Evolutionary conservation across 306 rosid species (phyloP), one percentile per base, ranked within the genome.

Genomic region (Albizia julibrissin): DNA sequence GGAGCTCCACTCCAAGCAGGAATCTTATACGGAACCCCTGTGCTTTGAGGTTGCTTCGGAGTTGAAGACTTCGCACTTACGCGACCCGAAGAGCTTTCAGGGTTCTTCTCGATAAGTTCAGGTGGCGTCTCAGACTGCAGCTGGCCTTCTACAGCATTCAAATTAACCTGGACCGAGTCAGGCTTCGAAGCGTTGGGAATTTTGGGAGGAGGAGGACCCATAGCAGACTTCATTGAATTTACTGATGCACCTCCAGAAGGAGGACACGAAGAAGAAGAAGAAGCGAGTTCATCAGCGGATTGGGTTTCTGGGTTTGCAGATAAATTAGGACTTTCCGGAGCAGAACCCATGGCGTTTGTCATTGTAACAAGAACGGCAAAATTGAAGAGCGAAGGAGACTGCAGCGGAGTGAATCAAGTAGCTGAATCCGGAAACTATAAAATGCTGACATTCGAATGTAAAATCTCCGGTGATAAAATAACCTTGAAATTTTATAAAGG

Each of bases 1-100:
- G 98, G 99, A 18, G 92, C 80, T 49, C 83, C 90, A 79, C 93
- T 87, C 99, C 99, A 95, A 16, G 90, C 85, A 61, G 99, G 99
- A 72, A 89, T 95, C 82, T 87, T 85, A 70, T 95, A 95, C 5
- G 98, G 98, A 69, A 87, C 88, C 34, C 52, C 85, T 1, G 62
- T 6, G 64, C 83, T 79, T 46, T 84, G 86, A 21, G 97, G 77
- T 15, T 80, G 70, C 14, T 72, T 65, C 12, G 89, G 50, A 49
- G 75, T 40, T 33, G 76, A 75, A 22, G 82, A 76, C 74, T 83
- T 74, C 27, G 18, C 82, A 44, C 61, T 72, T 72, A 58, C 67
- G 31, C 78, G 71, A 37, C 47, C 46, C 14, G 56, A 75, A 31
- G 86, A 49, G 26, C 19, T 10, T 6, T 42, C 69, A 2, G 78